Conservation (phyloP, 2,329 filamentous ascomycete genomes). For the Exophiala xenobiotica region DNA sequence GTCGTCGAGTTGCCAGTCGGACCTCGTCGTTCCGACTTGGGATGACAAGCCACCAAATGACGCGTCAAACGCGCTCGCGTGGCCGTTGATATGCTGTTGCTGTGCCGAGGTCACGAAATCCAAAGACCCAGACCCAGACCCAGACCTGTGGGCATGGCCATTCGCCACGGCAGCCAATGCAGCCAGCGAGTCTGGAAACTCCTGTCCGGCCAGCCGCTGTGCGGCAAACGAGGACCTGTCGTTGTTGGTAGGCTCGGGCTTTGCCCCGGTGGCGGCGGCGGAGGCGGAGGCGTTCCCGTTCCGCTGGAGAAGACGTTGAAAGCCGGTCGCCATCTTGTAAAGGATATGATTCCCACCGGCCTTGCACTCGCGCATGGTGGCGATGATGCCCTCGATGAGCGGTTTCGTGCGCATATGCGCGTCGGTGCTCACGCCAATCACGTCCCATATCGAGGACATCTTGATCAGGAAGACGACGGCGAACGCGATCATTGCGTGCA, state of each 20-base stretch:
- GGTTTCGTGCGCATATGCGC: slow-evolving; percentile 27
- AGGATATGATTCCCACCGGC: slow-evolving; percentile 28
- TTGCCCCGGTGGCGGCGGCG: no score
- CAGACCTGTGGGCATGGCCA: background rate
- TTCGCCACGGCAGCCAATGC: background rate
- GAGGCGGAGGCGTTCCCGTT: no score
- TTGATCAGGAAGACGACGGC: slow-evolving; percentile 48
- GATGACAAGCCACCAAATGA: background rate
- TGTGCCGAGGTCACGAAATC: background rate
- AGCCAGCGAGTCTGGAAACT: background rate
- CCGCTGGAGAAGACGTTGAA: slow-evolving; percentile 26
- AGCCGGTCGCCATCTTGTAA: slow-evolving; percentile 31
- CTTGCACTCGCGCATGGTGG: slow-evolving; percentile 17
- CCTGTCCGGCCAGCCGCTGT: background rate
- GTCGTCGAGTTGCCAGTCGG: slow-evolving; percentile 2
- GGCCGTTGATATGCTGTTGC: background rate
- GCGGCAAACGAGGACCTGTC: background rate
- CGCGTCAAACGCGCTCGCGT: background rate
- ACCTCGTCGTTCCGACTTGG: background rate
- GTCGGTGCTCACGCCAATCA: slow-evolving; percentile 29
- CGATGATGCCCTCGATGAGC: slow-evolving; percentile 28
- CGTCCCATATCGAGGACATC: slow-evolving; percentile 33
- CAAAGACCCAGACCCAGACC: background rate
- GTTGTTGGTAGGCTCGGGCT: background rate
- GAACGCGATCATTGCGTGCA: slow-evolving; percentile 48